phyloP scores from a whole-genome alignment of 2,329 filamentous ascomycete species.

The Monosporascus sp. region DNA sequence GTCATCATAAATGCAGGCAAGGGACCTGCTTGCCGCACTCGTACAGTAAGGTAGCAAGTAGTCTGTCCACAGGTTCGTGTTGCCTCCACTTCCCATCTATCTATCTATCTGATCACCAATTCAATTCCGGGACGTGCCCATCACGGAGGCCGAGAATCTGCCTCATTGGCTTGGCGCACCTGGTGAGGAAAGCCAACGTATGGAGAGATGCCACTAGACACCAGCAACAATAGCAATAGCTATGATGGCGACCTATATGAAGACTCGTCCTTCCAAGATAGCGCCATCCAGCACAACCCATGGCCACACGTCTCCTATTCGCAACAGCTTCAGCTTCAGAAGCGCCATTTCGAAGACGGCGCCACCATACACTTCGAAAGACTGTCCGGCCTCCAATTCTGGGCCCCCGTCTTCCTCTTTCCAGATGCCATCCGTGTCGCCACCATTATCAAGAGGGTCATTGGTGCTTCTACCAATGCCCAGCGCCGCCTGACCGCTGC shows the following conservation, averaged over 20 bases:
- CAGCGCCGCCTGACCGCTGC: constrained; percentile 17
- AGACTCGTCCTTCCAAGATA: neutral
- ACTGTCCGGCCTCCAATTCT: constrained; percentile 11
- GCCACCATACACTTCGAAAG: constrained; percentile 23
- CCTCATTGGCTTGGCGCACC: neutral
- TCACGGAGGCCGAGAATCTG: no score
- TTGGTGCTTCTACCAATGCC: constrained; percentile 1
- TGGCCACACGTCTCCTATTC: constrained; percentile 17
- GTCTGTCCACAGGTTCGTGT: no score
- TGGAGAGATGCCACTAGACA: neutral
- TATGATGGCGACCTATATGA: neutral
- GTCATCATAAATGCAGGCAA: neutral
- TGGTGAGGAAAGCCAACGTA: neutral
- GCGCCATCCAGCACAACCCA: constrained; percentile 5
- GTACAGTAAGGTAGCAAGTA: no score
- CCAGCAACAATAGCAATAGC: neutral
- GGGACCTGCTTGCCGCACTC: neutral
- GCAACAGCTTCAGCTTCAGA: constrained; percentile 14
- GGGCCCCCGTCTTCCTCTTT: constrained; percentile 4
- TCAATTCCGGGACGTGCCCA: no score
- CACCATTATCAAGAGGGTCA: constrained; percentile 5
- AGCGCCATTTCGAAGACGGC: constrained; percentile 16
- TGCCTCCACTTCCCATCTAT: no score
- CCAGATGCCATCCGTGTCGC: neutral
- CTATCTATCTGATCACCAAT: no score